These are phyloP conservation scores for Harringtonia lauricola DNA, from an alignment of 2,329 filamentous ascomycete species.

Conservation along the genomic window DNA sequence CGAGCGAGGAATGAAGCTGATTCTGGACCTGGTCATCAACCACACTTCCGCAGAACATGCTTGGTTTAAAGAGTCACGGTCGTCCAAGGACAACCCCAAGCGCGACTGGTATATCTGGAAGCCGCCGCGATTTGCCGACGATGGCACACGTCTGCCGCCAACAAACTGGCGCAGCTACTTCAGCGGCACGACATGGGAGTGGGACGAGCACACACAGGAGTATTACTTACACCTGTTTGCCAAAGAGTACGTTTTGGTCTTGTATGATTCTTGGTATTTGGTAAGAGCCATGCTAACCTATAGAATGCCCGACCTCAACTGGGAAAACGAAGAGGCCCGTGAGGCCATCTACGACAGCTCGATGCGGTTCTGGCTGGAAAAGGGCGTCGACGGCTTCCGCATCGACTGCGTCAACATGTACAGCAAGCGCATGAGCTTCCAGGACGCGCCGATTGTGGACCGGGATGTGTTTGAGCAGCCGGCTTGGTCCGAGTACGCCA, in stretches of 20 bases:
- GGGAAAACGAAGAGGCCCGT: constrained; percentile 60
- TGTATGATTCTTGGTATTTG: neutral
- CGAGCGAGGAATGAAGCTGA: constrained; percentile 39
- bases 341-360: constrained; percentile 59
- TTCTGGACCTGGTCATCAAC: constrained; percentile 69
- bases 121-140: constrained; percentile 29
- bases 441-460: constrained; percentile 36
- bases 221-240: constrained; percentile 72
- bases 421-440: constrained; percentile 45
- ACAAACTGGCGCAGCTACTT: constrained; percentile 65
- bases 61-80: constrained; percentile 60
- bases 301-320: constrained; percentile 78
- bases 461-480: constrained; percentile 39
- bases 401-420: constrained; percentile 67
- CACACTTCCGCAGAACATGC: constrained; percentile 62
- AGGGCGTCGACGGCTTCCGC: constrained; percentile 63
- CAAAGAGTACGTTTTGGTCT: constrained; percentile 13
- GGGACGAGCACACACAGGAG: constrained; percentile 59
- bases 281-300: constrained; percentile 12
- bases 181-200: constrained; percentile 54
- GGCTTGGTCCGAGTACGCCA: constrained; percentile 47
- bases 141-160: constrained; percentile 55
- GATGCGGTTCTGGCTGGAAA: constrained; percentile 70
- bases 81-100: constrained; percentile 50
- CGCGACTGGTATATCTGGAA: constrained; percentile 40